Conservation (phyloP, 2,329 filamentous ascomycete genomes). For the Sporothrix humicola region DNA sequence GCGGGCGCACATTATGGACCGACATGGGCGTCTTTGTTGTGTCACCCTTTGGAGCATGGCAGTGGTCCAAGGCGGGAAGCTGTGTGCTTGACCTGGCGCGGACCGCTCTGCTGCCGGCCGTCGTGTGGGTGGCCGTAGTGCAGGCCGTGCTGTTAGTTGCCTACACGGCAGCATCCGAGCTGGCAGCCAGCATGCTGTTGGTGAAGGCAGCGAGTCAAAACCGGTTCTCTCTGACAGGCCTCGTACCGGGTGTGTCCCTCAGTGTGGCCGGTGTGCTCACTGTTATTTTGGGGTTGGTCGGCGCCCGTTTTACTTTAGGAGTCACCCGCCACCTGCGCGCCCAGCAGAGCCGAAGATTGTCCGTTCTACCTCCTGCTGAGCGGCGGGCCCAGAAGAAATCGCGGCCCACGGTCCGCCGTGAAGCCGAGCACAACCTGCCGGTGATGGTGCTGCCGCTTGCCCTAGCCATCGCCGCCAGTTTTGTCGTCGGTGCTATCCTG, state of each 20-base stretch:
- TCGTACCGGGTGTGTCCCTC: constrained; percentile 39
- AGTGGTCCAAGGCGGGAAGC: constrained; percentile 40
- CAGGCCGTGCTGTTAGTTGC: constrained; percentile 43
- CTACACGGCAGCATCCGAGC: constrained; percentile 42
- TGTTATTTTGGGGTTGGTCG: constrained; percentile 42
- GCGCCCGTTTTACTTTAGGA: constrained; percentile 42
- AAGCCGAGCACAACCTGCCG: constrained; percentile 46
- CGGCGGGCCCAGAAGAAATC: neutral
- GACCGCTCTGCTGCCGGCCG: constrained; percentile 45
- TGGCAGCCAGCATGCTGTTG: constrained; percentile 43
- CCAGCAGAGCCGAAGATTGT: constrained; percentile 32
- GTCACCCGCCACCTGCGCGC: constrained; percentile 40
- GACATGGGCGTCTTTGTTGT: constrained; percentile 42
- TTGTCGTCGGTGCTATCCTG: constrained; percentile 44
- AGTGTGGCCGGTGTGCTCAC: constrained; percentile 32
- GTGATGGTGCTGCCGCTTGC: constrained; percentile 44
- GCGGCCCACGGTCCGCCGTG: constrained; percentile 35
- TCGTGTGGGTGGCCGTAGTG: constrained; percentile 45
- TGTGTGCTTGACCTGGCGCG: constrained; percentile 44
- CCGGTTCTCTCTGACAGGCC: constrained; percentile 39
- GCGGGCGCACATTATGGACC: constrained; percentile 42
- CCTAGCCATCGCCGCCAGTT: constrained; percentile 42
- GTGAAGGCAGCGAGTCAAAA: neutral
- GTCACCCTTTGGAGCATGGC: constrained; percentile 37
- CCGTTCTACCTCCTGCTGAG: neutral